A percentile compares a stretch with the other conserved stretches of the same genome.
Evolutionary conservation across 2,329 filamentous ascomycete species (phyloP).

Genomic region (Talaromyces pinophilus): DNA sequence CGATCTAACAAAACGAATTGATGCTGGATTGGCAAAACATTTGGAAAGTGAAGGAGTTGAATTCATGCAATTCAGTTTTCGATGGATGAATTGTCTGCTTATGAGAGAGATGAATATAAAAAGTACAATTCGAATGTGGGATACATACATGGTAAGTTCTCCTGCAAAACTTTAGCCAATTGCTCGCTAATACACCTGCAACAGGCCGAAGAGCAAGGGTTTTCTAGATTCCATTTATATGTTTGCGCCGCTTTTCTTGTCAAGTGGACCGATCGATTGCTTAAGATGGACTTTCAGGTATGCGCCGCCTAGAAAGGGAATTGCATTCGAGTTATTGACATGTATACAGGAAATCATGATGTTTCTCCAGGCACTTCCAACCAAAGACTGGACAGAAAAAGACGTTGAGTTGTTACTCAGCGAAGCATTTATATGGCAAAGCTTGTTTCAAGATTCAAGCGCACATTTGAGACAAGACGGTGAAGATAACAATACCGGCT

Average conservation of each 20-base stretch:
- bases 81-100: slow-evolving; percentile 99
- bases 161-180: too few relatives aligned
- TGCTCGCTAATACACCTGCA: slow-evolving; percentile 25
- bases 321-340: neutral
- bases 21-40: slow-evolving; percentile 79
- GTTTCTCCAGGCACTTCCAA: slow-evolving; percentile 94
- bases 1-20: slow-evolving; percentile 88
- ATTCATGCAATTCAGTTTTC: slow-evolving; percentile 98
- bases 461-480: slow-evolving; percentile 67
- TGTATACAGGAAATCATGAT: slow-evolving; percentile 86
- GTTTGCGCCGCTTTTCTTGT: slow-evolving; percentile 97
- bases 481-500: slow-evolving; percentile 29
- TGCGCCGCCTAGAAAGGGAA: neutral
- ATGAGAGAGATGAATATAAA: slow-evolving; percentile 97
- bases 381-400: slow-evolving; percentile 93
- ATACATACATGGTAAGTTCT: slow-evolving; percentile 82
- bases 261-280: slow-evolving; percentile 93
- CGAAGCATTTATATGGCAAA: slow-evolving; percentile 99
- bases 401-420: slow-evolving; percentile 94
- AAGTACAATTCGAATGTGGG: slow-evolving; percentile 99
- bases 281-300: slow-evolving; percentile 89
- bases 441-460: slow-evolving; percentile 88
- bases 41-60: slow-evolving; percentile 89
- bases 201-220: slow-evolving; percentile 96
- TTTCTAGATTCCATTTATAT: slow-evolving; percentile 97